Evolutionary conservation across 345 rosid species (phyloP).

Genomic region (Pseudoturritis turrita): DNA sequence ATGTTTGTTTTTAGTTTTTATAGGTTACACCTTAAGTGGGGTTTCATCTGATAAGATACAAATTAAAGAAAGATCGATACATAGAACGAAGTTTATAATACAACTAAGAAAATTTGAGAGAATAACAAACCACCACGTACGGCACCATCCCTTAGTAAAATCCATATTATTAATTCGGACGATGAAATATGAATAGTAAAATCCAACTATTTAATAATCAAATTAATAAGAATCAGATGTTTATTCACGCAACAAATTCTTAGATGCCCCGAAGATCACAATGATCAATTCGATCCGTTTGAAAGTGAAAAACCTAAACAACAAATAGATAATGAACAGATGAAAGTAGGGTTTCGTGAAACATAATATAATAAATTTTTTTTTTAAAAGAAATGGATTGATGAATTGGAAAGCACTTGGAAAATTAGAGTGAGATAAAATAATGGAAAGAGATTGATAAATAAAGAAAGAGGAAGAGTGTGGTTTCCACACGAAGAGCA

Average conservation of each 20-base stretch:
- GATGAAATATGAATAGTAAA: not conserved
- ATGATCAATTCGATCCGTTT: constrained; percentile 2
- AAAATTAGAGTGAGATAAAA: constrained; percentile 14
- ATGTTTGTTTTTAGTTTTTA: not conserved
- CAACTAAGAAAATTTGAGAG: not conserved
- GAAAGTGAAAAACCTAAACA: constrained; percentile 12
- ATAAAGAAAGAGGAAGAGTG: constrained; percentile 35
- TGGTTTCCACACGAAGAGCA: constrained; percentile 38
- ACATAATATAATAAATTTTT: not conserved
- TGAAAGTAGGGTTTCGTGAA: constrained; percentile 10
- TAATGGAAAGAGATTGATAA: constrained; percentile 14
- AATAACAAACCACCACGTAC: not conserved
- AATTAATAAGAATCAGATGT: constrained; percentile 20
- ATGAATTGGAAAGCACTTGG: constrained; percentile 33
- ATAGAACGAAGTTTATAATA: too few relatives aligned
- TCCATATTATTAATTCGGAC: not conserved
- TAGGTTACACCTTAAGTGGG: not conserved
- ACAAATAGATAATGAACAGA: constrained; percentile 12
- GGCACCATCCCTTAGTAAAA: not conserved
- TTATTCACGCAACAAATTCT: not conserved
- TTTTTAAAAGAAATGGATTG: constrained; percentile 27
- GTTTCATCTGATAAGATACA: not conserved
- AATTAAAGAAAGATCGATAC: not conserved
- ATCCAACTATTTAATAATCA: not conserved
- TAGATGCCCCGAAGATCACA: constrained; percentile 5